Percentiles rank a stretch among this genome's conserved stretches.
phyloP scores from a whole-genome alignment of 1,284 basidiomycete species.

The Pseudozyma sp. region DNA sequence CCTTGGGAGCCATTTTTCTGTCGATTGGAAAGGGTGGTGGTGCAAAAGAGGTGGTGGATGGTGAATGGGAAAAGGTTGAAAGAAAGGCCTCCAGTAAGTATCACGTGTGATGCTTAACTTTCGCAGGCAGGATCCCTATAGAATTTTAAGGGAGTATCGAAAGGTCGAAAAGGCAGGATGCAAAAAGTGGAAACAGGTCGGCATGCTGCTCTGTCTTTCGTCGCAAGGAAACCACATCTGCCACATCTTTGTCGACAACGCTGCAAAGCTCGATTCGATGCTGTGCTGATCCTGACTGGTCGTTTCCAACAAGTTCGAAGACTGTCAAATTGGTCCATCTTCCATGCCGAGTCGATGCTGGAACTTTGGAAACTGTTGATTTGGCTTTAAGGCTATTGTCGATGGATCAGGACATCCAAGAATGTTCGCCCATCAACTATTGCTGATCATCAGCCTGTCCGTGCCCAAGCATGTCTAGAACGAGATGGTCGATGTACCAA shows the following conservation, averaged over 20 bases:
- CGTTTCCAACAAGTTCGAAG: no score
- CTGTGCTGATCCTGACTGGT: no score
- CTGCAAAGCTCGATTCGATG: not conserved
- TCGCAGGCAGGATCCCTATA: slow-evolving; percentile 51
- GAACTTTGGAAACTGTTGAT: not conserved
- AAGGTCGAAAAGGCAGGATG: slow-evolving; percentile 19
- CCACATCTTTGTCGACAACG: not conserved
- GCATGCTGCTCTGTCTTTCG: slow-evolving; percentile 26
- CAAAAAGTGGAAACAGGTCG: slow-evolving; percentile 31
- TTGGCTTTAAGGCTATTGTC: no score
- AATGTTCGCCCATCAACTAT: no score
- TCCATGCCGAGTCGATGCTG: not conserved
- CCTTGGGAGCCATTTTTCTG: slow-evolving; percentile 88
- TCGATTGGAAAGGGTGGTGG: slow-evolving; percentile 8
- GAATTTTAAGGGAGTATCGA: slow-evolving; percentile 14
- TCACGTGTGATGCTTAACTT: slow-evolving; percentile 57
- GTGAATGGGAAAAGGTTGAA: slow-evolving; percentile 17
- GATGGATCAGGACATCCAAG: no score
- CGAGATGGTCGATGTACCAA: no score
- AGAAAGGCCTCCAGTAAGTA: slow-evolving; percentile 53
- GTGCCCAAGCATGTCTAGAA: no score
- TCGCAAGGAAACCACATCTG: not conserved
- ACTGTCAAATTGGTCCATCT: not conserved
- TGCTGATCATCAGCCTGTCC: no score
- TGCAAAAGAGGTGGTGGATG: slow-evolving; percentile 13